Evolutionary conservation across 495 filamentous ascomycete species (phyloP).

Genomic region (Penicillium cinerascens): DNA sequence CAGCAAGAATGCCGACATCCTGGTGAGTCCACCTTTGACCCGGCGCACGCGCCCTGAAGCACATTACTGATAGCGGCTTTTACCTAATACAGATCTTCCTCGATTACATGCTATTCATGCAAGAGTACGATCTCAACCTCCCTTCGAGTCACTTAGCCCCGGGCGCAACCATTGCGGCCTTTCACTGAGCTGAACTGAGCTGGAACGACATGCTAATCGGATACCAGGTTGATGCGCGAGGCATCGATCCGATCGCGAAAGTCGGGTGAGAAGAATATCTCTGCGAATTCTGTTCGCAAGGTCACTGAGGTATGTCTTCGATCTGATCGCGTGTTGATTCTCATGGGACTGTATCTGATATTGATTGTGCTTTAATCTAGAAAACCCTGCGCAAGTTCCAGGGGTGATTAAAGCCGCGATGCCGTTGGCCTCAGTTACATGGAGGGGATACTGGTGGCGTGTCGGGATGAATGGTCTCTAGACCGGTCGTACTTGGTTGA

Average conservation of each 20-base stretch:
- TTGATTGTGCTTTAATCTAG: conserved; percentile 32
- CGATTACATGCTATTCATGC: conserved; percentile 86
- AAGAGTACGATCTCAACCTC: conserved; percentile 56
- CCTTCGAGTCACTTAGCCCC: background rate
- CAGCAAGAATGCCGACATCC: conserved; percentile 82
- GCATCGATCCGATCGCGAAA: conserved; percentile 73
- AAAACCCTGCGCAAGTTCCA: conserved; percentile 73
- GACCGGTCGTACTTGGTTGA: background rate
- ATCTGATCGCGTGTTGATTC: background rate
- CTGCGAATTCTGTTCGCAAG: conserved; percentile 69
- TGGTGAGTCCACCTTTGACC: conserved; percentile 52
- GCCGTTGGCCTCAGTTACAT: background rate
- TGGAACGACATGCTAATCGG: background rate
- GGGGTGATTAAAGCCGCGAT: conserved; percentile 46
- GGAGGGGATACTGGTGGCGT: background rate
- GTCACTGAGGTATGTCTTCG: conserved; percentile 61
- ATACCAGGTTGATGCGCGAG: conserved; percentile 73
- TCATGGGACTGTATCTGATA: conserved; percentile 12
- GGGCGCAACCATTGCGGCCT: background rate
- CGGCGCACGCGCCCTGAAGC: background rate
- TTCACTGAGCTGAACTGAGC: background rate
- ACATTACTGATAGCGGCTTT: background rate
- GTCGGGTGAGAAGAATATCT: conserved; percentile 67
- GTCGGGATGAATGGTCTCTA: background rate
- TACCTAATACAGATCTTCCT: conserved; percentile 64